phyloP scores from a whole-genome alignment of 2,329 filamentous ascomycete genomes.

The Fusarium tanahbumbuense region DNA sequence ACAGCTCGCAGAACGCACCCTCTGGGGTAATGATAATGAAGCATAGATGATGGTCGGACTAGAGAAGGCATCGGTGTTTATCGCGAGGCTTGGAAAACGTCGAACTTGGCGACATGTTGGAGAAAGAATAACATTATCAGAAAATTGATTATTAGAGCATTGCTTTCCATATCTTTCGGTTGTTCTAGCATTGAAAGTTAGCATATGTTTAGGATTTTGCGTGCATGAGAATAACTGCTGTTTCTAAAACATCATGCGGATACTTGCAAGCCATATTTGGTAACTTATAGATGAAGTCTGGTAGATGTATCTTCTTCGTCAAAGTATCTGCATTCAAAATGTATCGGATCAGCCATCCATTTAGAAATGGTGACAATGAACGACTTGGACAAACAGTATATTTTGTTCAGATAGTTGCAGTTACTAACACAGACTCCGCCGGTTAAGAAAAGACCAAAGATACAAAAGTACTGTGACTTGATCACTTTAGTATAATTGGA shows the following conservation, averaged over 20 bases:
- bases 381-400: too few species aligned
- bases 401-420: not conserved
- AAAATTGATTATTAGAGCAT: not conserved
- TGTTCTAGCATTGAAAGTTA: not conserved
- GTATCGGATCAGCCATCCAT: not conserved
- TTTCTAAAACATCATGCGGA: not conserved
- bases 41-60: conserved; percentile 1
- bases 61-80: not conserved
- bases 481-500: not conserved
- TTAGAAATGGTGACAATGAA: too few species aligned
- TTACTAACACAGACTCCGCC: too few species aligned
- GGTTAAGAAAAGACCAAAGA: too few species aligned
- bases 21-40: conserved; percentile 9
- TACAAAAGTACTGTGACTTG: not conserved
- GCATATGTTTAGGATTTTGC: not conserved
- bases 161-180: not conserved
- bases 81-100: not conserved
- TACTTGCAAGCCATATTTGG: not conserved
- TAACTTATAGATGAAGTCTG: not conserved
- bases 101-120: not conserved
- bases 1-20: not conserved
- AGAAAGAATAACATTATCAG: not conserved
- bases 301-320: too few species aligned
- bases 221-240: not conserved
- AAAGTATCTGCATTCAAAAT: too few species aligned